Evolutionary conservation across 768 basidiomycete species (phyloP), one percentile per base, ranked within the genome.

Genomic region (Cyclocybe cylindracea): DNA sequence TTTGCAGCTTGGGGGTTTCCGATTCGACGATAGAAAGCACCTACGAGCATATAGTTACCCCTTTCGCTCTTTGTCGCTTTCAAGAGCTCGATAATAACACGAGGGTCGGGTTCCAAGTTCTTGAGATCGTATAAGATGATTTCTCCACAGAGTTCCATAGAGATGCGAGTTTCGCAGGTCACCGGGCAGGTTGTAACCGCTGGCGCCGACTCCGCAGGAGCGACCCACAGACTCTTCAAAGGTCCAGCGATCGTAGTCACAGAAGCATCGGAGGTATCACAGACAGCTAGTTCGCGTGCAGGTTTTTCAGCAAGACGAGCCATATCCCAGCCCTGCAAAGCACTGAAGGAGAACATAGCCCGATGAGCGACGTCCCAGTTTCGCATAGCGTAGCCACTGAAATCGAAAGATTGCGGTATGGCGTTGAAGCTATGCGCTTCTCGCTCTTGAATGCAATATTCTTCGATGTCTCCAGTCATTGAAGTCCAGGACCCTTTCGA

Each of bases 41-140:
- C 82, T 13, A 81, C 78, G 10, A 77, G 67, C 73, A 85, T 78
- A 80, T 83, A 85, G 52, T 71, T 78, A 29, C 73, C 79, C 44
- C 76, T 71, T 54, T 80, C 80, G 40, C 75, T 74, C 5, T 66
- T 64, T 2, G 78, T 73, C 4, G 64, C 53, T 50, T 72, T 76
- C 5, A 86, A 68, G 8, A 83, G 61, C 37, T 70, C 63, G 34
- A 83, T 79, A 46, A 81, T 73, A 7, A 69, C 62, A 29, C 58
- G 54, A 6, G 79, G 77, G 59, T 82, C 69, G n/a, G 69, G 66
- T 50, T 74, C 70, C 13, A 82, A 69, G 13, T 64, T 54, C 2
- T 70, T 61, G 11, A 84, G 72, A 55, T 80, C 73, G 56, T 70
- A 77, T 7, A 61, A 63, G 38, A 79, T 70, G 10, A 61, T 58